phyloP scores from a whole-genome alignment of 768 basidiomycete species.

The Kwoniella bestiolae region DNA sequence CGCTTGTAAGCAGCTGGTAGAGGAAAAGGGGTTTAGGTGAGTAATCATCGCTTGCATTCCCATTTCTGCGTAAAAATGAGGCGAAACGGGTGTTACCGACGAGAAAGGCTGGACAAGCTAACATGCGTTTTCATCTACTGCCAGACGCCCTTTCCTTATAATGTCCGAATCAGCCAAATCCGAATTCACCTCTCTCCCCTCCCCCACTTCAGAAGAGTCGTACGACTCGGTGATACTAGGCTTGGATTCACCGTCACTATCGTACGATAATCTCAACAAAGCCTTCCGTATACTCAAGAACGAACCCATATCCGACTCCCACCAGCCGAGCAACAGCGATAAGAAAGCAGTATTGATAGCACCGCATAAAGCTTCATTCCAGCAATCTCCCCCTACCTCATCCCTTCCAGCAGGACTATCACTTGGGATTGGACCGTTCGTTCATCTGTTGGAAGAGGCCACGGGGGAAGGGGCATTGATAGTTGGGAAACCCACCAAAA shows the following conservation, averaged over 20 bases:
- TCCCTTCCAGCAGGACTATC: slow-evolving; percentile 63
- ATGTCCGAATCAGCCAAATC: slow-evolving; percentile 61
- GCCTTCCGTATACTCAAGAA: slow-evolving; percentile 70
- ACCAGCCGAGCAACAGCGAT: neutral
- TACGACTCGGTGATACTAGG: slow-evolving; percentile 72
- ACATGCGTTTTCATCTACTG: too few relatives aligned
- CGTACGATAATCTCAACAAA: slow-evolving; percentile 66
- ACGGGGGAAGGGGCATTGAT: slow-evolving; percentile 62
- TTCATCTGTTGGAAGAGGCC: slow-evolving; percentile 67
- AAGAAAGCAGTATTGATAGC: slow-evolving; percentile 62
- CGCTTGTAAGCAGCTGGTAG: slow-evolving; percentile 63
- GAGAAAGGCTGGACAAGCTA: too few relatives aligned
- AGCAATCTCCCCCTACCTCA: slow-evolving; percentile 52
- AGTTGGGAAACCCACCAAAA: slow-evolving; percentile 68
- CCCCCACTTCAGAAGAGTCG: slow-evolving; percentile 19
- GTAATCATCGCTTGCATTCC: too few relatives aligned
- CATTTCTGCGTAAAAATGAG: too few relatives aligned
- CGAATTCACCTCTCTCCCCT: slow-evolving; percentile 56
- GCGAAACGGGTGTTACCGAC: too few relatives aligned
- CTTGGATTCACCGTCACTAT: slow-evolving; percentile 63
- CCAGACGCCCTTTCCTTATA: slow-evolving; percentile 57
- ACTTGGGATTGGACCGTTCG: slow-evolving; percentile 73
- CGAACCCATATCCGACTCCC: slow-evolving; percentile 51
- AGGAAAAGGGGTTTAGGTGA: slow-evolving; percentile 59
- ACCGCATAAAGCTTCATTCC: slow-evolving; percentile 66